Conservation (phyloP, 2,329 filamentous ascomycete species). For the Talaromyces sp. region DNA sequence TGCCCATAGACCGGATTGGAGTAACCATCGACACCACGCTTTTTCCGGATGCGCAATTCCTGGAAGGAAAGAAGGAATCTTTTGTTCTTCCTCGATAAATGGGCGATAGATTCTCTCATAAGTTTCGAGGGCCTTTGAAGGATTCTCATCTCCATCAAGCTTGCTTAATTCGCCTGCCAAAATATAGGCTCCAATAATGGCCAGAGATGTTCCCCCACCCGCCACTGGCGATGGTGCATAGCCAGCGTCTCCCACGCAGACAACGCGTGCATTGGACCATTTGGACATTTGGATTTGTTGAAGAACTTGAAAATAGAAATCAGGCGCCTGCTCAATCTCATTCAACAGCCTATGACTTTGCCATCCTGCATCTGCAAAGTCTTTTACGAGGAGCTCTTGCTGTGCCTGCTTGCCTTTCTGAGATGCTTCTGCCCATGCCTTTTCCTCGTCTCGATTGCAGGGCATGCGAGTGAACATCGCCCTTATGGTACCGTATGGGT, state of each 20-base stretch:
- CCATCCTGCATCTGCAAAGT: slow-evolving; percentile 43
- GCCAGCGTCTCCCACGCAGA: slow-evolving; percentile 51
- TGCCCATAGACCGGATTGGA: not conserved
- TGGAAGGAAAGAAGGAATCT: not conserved
- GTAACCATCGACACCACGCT: not conserved
- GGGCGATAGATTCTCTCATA: not conserved
- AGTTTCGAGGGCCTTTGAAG: not conserved
- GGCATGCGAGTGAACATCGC: slow-evolving; percentile 29
- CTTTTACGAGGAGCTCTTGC: slow-evolving; percentile 33
- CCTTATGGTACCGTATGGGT: not conserved
- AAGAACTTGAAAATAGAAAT: slow-evolving; percentile 45
- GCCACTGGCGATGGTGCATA: slow-evolving; percentile 45
- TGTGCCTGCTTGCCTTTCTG: slow-evolving; percentile 28
- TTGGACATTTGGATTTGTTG: slow-evolving; percentile 39
- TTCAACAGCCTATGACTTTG: slow-evolving; percentile 40
- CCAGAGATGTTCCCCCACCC: slow-evolving; percentile 48
- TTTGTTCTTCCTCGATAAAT: not conserved
- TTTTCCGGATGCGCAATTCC: not conserved
- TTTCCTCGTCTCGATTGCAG: slow-evolving; percentile 26
- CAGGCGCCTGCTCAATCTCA: slow-evolving; percentile 18
- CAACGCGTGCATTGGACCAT: slow-evolving; percentile 45
- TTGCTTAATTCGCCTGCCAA: slow-evolving; percentile 23
- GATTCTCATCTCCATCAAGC: not conserved
- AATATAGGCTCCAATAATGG: slow-evolving; percentile 37
- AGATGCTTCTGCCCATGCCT: slow-evolving; percentile 32